Evolutionary conservation across 2,329 filamentous ascomycete species (phyloP), one percentile per base, ranked within the genome.

Genomic region (Neofusicoccum umdonicola): DNA sequence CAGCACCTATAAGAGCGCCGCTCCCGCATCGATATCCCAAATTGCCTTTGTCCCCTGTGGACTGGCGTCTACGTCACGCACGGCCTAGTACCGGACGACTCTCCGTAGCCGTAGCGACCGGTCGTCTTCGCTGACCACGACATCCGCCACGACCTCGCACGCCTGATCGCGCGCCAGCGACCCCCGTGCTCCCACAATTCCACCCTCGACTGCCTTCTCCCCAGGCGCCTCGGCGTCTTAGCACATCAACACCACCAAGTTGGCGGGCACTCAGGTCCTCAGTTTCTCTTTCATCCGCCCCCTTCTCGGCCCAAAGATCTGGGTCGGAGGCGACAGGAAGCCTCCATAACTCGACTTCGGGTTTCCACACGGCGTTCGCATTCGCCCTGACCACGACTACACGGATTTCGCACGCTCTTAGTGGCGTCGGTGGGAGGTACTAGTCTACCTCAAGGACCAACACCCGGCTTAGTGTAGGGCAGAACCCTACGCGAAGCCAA

Each of bases 311-410:
- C 94, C 93, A 81, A 88, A 89, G 79, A 88, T 89, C 85, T 92
- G 93, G 93, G 93, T 96, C 88, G 93, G 94, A 90, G 91, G 93
- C 84, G 92, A 95, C 85, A 95, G 93, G 85, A 94, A 96, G 83
- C 94, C 95, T 79, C 94, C 94, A 85, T 98, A 98, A 97, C 82
- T 94, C 80, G 84, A 72, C 41, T 52, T 42, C 54, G 39, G 56
- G 56, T 78, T 79, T 70, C 69, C 47, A n/a, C 65, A 56, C 47
- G n/a, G 67, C 61, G 65, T 67, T 67, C 60, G 69, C 66, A 39
- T 37, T 52, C 41, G 37, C 47, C 35, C 54, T 64, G 64, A 63
- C 51, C 17, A 66, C 54, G 34, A 67, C 31, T 39, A 52, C 47
- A n/a, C 34, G 17, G 1, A 41, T 27, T 45, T 37, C 57, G 50